Base-by-base conservation (phyloP, 2,329 filamentous ascomycete species). In the Aspergillus pseudoglaucus region DNA sequence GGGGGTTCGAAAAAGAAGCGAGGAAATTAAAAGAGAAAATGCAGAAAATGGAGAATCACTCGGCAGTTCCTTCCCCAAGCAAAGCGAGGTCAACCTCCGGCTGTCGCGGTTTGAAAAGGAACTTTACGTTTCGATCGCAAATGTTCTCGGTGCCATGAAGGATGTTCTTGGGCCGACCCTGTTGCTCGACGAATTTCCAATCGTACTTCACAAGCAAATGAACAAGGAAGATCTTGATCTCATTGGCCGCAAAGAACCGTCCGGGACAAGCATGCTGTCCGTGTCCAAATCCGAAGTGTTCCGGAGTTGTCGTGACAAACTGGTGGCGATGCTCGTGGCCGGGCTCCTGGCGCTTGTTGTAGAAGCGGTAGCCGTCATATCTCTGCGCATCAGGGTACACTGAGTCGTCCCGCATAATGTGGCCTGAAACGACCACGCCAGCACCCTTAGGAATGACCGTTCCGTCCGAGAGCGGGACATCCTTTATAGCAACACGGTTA, bases 201-300 rank as follows among this genome's bases (percentile, higher is more conserved):
- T 81, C 78, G 55, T 79, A 81, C 49, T 79, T 75, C 32, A 75
- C 59, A 1, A 80, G 54, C 17, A 81, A 56, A 46, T 78, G 71
- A 1, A 75, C 67, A 30, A 80, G 56, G 12, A 80, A 65, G 58
- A 81, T 76, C 59, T 82, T 82, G 12, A 79, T 63, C 58, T 80
- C 77, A 48, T 78, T 71, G 0, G 76, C 71, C 0, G 78, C 77
- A 49, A 81, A 80, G 65, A 81, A 81, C 0, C 78, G 69, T 0
- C 79, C 79, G 0, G 77, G 75, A 42, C 78, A 68, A 12, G 65
- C 60, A 38, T 66, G 59, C 23, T 57, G 40, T 6, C 70, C 68
- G 44, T 68, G 63, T 0, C 70, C 70, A 45, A 71, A 73, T 6
- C 52, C 58, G 6, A 66, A 57, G 20, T 63, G 57, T 3, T 63